Evolutionary conservation across 164 flowering plant species (phyloP).

Genomic region (Nymphaea colorata): DNA sequence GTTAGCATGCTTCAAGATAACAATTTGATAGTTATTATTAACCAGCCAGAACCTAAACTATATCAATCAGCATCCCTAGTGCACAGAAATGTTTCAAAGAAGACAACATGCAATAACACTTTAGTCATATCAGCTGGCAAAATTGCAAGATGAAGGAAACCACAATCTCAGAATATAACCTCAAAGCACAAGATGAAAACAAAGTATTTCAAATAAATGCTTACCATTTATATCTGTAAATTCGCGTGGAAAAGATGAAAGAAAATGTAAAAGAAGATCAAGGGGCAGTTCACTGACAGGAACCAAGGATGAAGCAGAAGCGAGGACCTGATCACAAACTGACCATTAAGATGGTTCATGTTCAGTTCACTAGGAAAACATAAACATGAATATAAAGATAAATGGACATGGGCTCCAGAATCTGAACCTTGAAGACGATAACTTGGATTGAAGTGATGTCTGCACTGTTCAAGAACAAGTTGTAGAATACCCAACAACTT

Average conservation of each 20-base stretch:
- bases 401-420: background rate
- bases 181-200: too few relatives aligned
- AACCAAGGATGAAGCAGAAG: slow-evolving; percentile 53
- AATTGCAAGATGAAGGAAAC: too few relatives aligned
- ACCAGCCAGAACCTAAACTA: too few relatives aligned
- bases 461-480: slow-evolving; percentile 66
- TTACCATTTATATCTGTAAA: slow-evolving; percentile 71
- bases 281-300: slow-evolving; percentile 40
- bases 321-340: slow-evolving; percentile 67
- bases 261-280: slow-evolving; percentile 55
- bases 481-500: slow-evolving; percentile 51
- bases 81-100: too few relatives aligned
- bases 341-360: background rate
- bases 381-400: background rate
- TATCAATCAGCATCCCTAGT: too few relatives aligned
- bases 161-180: too few relatives aligned
- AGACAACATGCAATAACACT: too few relatives aligned
- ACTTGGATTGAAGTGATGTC: slow-evolving; percentile 85
- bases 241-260: slow-evolving; percentile 69
- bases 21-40: too few relatives aligned
- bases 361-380: background rate
- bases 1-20: too few relatives aligned
- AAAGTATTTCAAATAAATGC: too few relatives aligned
- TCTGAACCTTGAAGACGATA: slow-evolving; percentile 78
- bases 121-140: too few relatives aligned